Base-by-base conservation (phyloP, 1,284 basidiomycete species). In the Fomitopsis palustris region DNA sequence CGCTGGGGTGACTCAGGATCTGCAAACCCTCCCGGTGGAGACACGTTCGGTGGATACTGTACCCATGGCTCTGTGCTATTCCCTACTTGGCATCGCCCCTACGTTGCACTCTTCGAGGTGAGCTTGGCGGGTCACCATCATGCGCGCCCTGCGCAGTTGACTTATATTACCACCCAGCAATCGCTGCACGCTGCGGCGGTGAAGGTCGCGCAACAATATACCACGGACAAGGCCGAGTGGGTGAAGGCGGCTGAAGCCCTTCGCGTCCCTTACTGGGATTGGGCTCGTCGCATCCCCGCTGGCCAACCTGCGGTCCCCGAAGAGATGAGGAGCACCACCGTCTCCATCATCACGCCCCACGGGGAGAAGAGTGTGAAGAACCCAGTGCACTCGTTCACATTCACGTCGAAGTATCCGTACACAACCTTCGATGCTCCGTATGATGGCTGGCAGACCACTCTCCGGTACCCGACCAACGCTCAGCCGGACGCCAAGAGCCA, bases 21-120 rank as follows among this genome's bases (percentile, higher is more conserved):
- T 14, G 60, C 59, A 2, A 53, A 61, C 16, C 58, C 65, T 2
- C 23, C 25, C 16, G 39, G 21, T 17, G 47, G 43, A 4, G 62
- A 68, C 14, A 62, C 67, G 17, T 77, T 71, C 70, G 69, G 72
- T 10, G 81, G 80, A 2, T 82, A 83, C 62, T 83, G 81, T 60
- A 77, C 75, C 19, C 81, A 83, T 64, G 79, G 78, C 12, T 77
- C 74, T 8, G 73, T 78, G 14, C 67, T 82, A 14, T 83, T 83
- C 73, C 81, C 82, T 3, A 80, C 79, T 3, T 84, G 78, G 77
- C 81, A 83, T 63, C 70, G 81, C 49, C 79, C 80, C 0, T 83
- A 83, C 59, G 67, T 82, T n/a, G 67, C 74, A n/a, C 66, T 82
- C 0, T 76, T 74, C 55, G 81, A 83, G 74, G 82, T 82, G 59